Base-by-base conservation (phyloP, 2,329 filamentous ascomycete species). In the Botryotinia convoluta region DNA sequence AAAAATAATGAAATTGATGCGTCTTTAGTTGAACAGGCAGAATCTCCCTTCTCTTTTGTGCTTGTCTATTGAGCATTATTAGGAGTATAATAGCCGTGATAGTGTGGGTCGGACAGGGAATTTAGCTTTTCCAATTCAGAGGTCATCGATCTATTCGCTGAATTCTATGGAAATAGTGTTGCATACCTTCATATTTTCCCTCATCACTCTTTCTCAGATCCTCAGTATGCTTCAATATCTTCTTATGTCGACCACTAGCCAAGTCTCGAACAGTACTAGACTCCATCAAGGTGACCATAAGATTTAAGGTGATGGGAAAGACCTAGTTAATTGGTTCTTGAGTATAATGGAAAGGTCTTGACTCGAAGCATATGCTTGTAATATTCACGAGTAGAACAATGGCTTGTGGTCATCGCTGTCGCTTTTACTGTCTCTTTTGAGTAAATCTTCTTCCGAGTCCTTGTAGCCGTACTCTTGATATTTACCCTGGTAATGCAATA, bases 81-180 rank as follows among this genome's bases (percentile, higher is more conserved):
- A 51, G 48, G n/a, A 16, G 26, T 29, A 16, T 8, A 8, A 29
- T 8, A 29, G n/a, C 14, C 14, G 12, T 14, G 14, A 29, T 18
- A 16, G 26, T 29, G 26, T 29, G 26, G 8, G 5, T 18, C 6
- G 5, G 14, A 16, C 0, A 29, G 0, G n/a, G 5, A 7, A 8
- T n/a, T n/a, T 3, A 8, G 26, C 12, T 16, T 1, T n/a, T 16
- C 0, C 3, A 29, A 0, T 16, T 16, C 3, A 8, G 12, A 7
- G 48, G 0, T 16, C 10, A 29, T 16, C n/a, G 10, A 54, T 54
- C 0, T 16, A 29, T 54, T 29, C 4, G 5, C 14, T 14, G 2
- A 18, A 7, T 29, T 1, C 8, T 7, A n/a, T 7, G 5, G 51
- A 7, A 1, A 18, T 1, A n/a, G n/a, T 29, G 6, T 1, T 54